Conservation (phyloP, 1,139 yeast species). For the Yamadazyma dushanensis region DNA sequence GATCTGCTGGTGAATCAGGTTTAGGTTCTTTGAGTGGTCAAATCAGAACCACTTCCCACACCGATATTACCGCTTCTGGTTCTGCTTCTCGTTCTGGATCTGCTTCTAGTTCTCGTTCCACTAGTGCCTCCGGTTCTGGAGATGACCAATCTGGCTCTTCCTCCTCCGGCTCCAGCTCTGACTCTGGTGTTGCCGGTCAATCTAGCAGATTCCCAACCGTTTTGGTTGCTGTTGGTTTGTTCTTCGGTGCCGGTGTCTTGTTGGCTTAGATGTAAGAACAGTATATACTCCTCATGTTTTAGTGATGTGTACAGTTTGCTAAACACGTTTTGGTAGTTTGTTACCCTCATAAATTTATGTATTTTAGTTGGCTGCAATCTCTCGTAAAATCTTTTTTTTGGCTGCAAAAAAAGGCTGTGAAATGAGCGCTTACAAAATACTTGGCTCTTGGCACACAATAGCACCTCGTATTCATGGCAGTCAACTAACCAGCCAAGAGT, state of each 20-base stretch:
- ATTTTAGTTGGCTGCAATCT: neutral
- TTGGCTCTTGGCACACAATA: conserved; percentile 1
- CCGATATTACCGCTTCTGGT: conserved; percentile 17
- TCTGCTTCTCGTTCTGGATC: conserved; percentile 22
- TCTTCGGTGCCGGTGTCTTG: conserved; percentile 20
- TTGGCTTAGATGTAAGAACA: conserved; percentile 10
- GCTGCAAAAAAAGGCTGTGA: conserved; percentile 4
- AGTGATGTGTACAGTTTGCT: conserved; percentile 1
- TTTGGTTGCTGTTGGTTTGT: conserved; percentile 15
- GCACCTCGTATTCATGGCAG: neutral
- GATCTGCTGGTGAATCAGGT: conserved; percentile 26
- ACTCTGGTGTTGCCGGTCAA: conserved; percentile 15
- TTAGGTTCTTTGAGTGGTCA: conserved; percentile 28
- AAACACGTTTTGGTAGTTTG: conserved; percentile 1
- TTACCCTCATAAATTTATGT: neutral
- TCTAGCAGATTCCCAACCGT: conserved; percentile 13
- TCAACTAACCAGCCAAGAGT: neutral
- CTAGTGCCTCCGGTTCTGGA: conserved; percentile 22
- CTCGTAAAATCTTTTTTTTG: neutral
- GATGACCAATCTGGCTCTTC: conserved; percentile 19
- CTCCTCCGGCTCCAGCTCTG: conserved; percentile 26
- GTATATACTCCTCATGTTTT: conserved; percentile 1
- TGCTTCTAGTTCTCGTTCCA: conserved; percentile 22
- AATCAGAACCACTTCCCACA: conserved; percentile 23
- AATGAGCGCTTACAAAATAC: neutral